Evolutionary conservation across 2,329 filamentous ascomycete species (phyloP), one percentile per base, ranked within the genome.

Genomic region (Talaromyces marneffei): DNA sequence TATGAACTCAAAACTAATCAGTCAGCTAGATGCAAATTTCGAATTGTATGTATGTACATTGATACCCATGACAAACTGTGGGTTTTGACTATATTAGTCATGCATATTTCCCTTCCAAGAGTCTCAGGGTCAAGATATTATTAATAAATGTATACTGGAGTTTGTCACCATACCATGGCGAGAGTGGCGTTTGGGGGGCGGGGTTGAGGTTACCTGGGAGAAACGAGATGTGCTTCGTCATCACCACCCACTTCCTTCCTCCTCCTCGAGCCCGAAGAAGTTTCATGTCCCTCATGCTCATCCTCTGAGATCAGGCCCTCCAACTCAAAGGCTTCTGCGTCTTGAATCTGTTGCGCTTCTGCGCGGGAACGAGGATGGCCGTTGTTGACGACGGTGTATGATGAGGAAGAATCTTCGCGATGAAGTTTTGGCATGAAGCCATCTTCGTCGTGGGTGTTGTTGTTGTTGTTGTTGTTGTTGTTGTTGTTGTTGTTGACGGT

Each of bases 251-350:
- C 62, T 63, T 72, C 75, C 48, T 70, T 70, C 54, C 53, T 40
- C 9, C 33, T 37, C 12, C 52, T 25, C 18, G 52, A 35, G 3
- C 29, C 29, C 9, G n/a, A 33, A 8, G 20, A 37, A 40, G 10
- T 14, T 6, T 37, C 33, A 12, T 52, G 48, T 9, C 27, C 27
- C 3, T 54, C 52, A 39, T 54, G 31, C 14, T 96, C 92, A 18
- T 95, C 92, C 48, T 96, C 92, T 62, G 89, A 94, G 73, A 92
- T 92, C 40, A 99, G 77, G 0, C 91, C 93, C 63, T 94, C 91
- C 1, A 99, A 82, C 76, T 97, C 94, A 72, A 96, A 99, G 68
- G 96, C 92, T 71, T 97, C 89, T 0, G 90, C 92, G 71, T 96
- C 92, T 31, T 85, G 82, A 39, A 93, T 80, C 63, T 85, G 85